A percentile compares a stretch with the other conserved stretches of the same genome.
phyloP scores from a whole-genome alignment of 306 rosid species.

The Quercus dentata region DNA sequence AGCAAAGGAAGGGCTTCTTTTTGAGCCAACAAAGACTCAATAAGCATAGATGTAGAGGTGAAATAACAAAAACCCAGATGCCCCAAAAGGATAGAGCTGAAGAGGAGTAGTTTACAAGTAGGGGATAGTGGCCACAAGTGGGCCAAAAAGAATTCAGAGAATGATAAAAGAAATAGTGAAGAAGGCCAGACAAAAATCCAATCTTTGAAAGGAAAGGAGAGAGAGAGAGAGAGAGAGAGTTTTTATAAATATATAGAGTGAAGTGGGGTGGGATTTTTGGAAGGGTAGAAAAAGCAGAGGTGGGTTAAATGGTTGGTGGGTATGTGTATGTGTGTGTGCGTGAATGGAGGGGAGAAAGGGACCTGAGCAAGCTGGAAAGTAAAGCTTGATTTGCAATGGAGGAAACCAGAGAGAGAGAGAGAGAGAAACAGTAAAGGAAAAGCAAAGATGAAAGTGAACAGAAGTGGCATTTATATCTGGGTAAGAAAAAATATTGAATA shows the following conservation, averaged over 20 bases:
- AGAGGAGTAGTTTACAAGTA: conserved; percentile 41
- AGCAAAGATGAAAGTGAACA: conserved; percentile 44
- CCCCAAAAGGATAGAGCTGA: conserved; percentile 26
- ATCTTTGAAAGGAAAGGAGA: conserved; percentile 42
- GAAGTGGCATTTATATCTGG: conserved; percentile 49
- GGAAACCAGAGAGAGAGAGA: conserved; percentile 42
- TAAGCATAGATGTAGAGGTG: conserved; percentile 51
- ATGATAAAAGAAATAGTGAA: conserved; percentile 17
- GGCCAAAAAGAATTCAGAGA: conserved; percentile 42
- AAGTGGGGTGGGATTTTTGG: conserved; percentile 21
- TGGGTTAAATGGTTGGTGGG: conserved; percentile 68
- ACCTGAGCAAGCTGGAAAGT: conserved; percentile 65
- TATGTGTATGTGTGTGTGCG: conserved; percentile 26
- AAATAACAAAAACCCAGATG: conserved; percentile 55
- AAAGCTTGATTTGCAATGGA: conserved; percentile 75
- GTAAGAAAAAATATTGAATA: conserved; percentile 32
- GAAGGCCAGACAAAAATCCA: conserved; percentile 58
- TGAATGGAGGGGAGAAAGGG: conserved; percentile 30
- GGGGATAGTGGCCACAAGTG: conserved; percentile 39
- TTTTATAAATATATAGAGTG: not conserved
- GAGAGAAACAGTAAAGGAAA: conserved; percentile 61
- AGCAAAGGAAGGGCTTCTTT: conserved; percentile 51
- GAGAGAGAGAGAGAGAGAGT: conserved; percentile 19
- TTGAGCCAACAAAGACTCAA: conserved; percentile 45
- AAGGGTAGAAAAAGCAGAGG: conserved; percentile 35